These are phyloP conservation scores for Pseudocercospora fijiensis DNA, from an alignment of 2,329 filamentous ascomycete genomes.

Conservation along the genomic window DNA sequence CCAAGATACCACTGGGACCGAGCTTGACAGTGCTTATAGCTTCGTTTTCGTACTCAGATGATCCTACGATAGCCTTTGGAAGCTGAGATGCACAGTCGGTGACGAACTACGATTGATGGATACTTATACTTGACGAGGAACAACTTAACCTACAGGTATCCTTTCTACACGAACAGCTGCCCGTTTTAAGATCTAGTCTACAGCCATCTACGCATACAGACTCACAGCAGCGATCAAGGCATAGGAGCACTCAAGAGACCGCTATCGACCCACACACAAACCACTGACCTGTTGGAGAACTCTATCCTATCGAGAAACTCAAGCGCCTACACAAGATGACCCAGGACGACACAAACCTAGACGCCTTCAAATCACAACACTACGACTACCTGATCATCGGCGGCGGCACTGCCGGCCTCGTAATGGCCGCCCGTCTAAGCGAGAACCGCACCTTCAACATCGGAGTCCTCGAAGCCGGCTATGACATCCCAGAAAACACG, in stretches of 20 bases:
- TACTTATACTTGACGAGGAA: too few relatives aligned
- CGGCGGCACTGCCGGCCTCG: constrained; percentile 33
- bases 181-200: background rate
- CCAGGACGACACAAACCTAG: background rate
- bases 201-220: background rate
- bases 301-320: too few relatives aligned
- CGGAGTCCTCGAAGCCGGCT: constrained; percentile 30
- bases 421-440: constrained; percentile 28
- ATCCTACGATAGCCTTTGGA: background rate
- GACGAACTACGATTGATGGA: too few relatives aligned
- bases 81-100: background rate
- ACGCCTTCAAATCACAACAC: background rate
- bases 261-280: too few relatives aligned
- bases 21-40: background rate
- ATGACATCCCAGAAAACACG: constrained; percentile 9
- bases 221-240: background rate
- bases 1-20: background rate
- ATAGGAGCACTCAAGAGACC: background rate
- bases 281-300: too few relatives aligned
- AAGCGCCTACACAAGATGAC: background rate
- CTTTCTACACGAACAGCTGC: background rate
- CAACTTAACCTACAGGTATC: background rate
- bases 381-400: constrained; percentile 27
- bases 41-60: background rate
- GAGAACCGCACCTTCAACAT: constrained; percentile 32